phyloP scores from a whole-genome alignment of 768 basidiomycete species.

The Asterophora parasitica region DNA sequence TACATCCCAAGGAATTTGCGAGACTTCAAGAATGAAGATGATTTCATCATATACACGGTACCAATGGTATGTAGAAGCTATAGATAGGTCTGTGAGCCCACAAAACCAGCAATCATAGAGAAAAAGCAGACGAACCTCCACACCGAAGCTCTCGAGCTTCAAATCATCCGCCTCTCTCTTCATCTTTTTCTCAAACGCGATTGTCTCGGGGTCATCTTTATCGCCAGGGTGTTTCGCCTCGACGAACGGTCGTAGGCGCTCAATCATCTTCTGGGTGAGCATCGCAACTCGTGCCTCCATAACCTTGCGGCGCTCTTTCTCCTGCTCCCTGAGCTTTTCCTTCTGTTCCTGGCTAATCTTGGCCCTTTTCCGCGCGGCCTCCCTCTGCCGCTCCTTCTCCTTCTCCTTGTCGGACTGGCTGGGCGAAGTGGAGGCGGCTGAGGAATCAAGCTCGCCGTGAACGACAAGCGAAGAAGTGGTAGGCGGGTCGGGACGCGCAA shows the following conservation, averaged over 20 bases:
- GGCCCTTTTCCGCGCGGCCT: slow-evolving; percentile 37
- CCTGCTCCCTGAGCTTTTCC: slow-evolving; percentile 77
- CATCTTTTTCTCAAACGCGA: slow-evolving; percentile 71
- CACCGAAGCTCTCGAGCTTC: slow-evolving; percentile 95
- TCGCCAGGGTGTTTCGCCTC: slow-evolving; percentile 82
- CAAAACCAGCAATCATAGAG: neutral
- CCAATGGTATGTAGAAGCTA: slow-evolving; percentile 89
- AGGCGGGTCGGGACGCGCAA: slow-evolving; percentile 10
- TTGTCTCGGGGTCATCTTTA: slow-evolving; percentile 79
- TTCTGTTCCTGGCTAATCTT: slow-evolving; percentile 80
- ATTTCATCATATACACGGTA: slow-evolving; percentile 89
- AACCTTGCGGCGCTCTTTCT: slow-evolving; percentile 72
- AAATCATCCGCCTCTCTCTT: slow-evolving; percentile 86
- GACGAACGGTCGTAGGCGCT: slow-evolving; percentile 85
- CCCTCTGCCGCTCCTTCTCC: slow-evolving; percentile 32
- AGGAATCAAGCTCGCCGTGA: slow-evolving; percentile 15
- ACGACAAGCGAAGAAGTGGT: slow-evolving; percentile 18
- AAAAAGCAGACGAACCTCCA: slow-evolving; percentile 58
- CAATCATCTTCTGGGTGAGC: slow-evolving; percentile 75
- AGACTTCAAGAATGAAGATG: slow-evolving; percentile 86
- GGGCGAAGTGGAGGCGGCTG: slow-evolving; percentile 16
- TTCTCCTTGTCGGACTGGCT: slow-evolving; percentile 31
- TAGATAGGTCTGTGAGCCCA: neutral
- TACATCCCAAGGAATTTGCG: slow-evolving; percentile 88
- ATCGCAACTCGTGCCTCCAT: slow-evolving; percentile 73